phyloP scores from a whole-genome alignment of 2,329 filamentous ascomycete genomes.

The Colletotrichum neosansevieriae region DNA sequence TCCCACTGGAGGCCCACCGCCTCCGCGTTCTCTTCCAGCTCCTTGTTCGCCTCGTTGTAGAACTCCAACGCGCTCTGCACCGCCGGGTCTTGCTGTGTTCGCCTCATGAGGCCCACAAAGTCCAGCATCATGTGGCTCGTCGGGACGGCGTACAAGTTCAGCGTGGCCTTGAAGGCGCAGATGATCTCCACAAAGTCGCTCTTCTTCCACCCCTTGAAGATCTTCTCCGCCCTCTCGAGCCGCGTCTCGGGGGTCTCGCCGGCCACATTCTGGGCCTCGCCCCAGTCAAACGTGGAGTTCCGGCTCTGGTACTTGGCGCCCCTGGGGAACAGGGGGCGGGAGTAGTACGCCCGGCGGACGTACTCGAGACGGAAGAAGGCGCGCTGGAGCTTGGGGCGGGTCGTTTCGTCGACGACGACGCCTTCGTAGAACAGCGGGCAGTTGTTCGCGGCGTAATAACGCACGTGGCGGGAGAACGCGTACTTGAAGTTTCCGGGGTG shows the following conservation, averaged over 20 bases:
- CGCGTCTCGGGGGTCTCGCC: slow-evolving; percentile 19
- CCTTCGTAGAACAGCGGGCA: background rate
- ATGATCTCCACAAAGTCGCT: slow-evolving; percentile 18
- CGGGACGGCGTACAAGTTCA: slow-evolving; percentile 21
- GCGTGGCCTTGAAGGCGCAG: slow-evolving; percentile 32
- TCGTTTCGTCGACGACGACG: background rate
- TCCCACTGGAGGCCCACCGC: slow-evolving; percentile 18
- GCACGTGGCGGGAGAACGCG: slow-evolving; percentile 3
- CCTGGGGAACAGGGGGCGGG: slow-evolving; percentile 4
- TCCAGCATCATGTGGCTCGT: background rate
- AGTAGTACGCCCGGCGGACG: slow-evolving; percentile 19
- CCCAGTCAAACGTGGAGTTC: background rate
- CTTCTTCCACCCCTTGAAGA: slow-evolving; percentile 15
- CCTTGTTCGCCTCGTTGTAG: background rate
- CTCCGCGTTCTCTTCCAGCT: background rate
- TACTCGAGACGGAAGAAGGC: slow-evolving; percentile 37
- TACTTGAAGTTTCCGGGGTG: slow-evolving; percentile 2
- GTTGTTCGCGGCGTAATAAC: background rate
- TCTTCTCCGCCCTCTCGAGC: background rate
- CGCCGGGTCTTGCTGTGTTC: background rate
- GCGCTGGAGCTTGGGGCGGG: slow-evolving; percentile 18
- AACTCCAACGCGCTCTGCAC: background rate
- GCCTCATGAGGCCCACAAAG: background rate
- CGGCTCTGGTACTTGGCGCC: slow-evolving; percentile 16
- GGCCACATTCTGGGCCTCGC: background rate